These are phyloP conservation scores for Closterium sp. DNA, from an alignment of 139 green algal genomes.

Conservation along the genomic window DNA sequence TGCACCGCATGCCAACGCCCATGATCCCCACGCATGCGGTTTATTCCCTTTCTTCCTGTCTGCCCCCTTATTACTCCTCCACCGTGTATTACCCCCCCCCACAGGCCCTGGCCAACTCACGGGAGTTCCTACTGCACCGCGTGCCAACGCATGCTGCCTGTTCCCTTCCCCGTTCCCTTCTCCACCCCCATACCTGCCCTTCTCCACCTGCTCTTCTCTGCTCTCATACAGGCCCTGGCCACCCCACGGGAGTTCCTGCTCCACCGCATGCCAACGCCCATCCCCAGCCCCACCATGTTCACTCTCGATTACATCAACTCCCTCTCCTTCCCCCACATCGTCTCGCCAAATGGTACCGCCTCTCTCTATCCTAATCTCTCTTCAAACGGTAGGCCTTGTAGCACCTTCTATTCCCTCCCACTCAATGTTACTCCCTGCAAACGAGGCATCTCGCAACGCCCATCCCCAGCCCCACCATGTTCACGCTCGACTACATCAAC, in stretches of 20 bases:
- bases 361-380: no score
- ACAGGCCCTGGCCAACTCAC: no score
- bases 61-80: no score
- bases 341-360: conserved; percentile 6
- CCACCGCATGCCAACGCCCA: conserved; percentile 25
- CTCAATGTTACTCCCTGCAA: background rate
- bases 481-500: conserved; percentile 41
- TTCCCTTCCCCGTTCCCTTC: background rate
- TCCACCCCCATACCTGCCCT: background rate
- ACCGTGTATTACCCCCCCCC: no score
- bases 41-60: no score
- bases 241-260: conserved; percentile 39
- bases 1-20: no score
- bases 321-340: conserved; percentile 40
- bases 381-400: no score
- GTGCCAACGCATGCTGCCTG: background rate
- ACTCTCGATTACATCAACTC: conserved; percentile 47
- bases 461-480: conserved; percentile 31
- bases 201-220: background rate
- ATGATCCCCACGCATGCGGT: no score
- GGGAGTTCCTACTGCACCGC: background rate
- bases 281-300: conserved; percentile 42
- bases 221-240: conserved; percentile 16
- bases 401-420: background rate
- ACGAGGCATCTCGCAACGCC: background rate